These are phyloP conservation scores for Ceratobasidium sp. DNA, from an alignment of 1,284 basidiomycete species.

Conservation along the genomic window DNA sequence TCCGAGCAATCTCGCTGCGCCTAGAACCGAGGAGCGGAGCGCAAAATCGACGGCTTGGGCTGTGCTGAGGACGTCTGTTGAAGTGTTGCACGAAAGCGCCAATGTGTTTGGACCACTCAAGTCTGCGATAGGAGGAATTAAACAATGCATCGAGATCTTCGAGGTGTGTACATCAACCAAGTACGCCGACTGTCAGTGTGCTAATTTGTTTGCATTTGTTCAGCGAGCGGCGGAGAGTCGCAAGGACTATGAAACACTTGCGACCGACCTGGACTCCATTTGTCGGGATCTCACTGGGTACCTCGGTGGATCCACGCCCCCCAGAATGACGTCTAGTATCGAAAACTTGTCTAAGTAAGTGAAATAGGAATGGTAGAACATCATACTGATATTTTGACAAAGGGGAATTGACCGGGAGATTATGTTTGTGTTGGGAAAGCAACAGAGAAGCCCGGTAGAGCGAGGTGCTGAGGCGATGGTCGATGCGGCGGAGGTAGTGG, in stretches of 20 bases:
- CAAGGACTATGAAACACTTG: not conserved
- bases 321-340: not conserved
- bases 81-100: not conserved
- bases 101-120: conserved; percentile 7
- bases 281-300: not conserved
- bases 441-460: not conserved
- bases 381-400: not conserved
- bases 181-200: not conserved
- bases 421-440: not conserved
- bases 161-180: not conserved
- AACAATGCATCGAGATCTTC: not conserved
- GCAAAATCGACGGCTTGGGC: not conserved
- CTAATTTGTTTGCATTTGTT: not conserved
- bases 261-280: not conserved
- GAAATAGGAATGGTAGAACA: too few relatives aligned
- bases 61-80: not conserved
- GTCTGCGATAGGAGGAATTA: not conserved
- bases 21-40: not conserved
- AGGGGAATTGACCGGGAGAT: not conserved
- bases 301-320: not conserved
- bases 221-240: not conserved
- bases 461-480: not conserved
- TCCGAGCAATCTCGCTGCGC: not conserved
- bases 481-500: not conserved
- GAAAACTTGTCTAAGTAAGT: not conserved